Evolutionary conservation across 345 rosid species (phyloP), one percentile per base, ranked within the genome.

Genomic region (Populus simonii): DNA sequence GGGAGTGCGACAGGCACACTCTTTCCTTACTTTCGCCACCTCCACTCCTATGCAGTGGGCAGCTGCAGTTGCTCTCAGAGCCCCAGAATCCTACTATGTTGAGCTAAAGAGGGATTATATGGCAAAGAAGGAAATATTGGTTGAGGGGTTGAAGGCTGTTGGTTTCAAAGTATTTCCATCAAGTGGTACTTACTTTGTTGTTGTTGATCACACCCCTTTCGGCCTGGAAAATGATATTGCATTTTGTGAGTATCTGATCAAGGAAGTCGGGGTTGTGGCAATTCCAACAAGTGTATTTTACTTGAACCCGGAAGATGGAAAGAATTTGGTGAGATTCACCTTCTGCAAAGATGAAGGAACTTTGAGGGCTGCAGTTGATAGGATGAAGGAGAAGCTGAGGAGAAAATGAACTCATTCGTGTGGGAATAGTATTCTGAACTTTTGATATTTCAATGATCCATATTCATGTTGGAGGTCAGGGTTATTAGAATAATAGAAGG

Each of bases 341-440:
- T 93, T 96, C 86, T 92, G 95, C 86, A 93, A 96, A 84, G 99
- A 96, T 76, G 99, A 96, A 80, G 91, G 76, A 62, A 96, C 98
- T n/a, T 78, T 93, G 84, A 89, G 87, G 85, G 62, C 85, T 65
- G 99, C 97, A 1, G 93, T 96, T 3, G 92, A 89, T 83, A 91
- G 97, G 81, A 93, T 96, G 99, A 91, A 90, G 86, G 84, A 66
- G 83, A 96, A 91, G 86, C 91, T 96, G 78, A 90, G 83, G 88
- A 86, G 74, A 76, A 86, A 77, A 55, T 88, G 84, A 88, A 27
- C 25, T 33, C 33, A 0, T 65, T 27, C 20, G 39, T 31, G 68
- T 39, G 62, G 66, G 36, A 36, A 12, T 15, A 5, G 22, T 55
- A 38, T 35, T 20, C 72, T 57, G 8, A 45, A 53, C 67, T 49